These are phyloP conservation scores for Trichaptum fuscoviolaceum DNA, from an alignment of 768 basidiomycete species.

Conservation along the genomic window DNA sequence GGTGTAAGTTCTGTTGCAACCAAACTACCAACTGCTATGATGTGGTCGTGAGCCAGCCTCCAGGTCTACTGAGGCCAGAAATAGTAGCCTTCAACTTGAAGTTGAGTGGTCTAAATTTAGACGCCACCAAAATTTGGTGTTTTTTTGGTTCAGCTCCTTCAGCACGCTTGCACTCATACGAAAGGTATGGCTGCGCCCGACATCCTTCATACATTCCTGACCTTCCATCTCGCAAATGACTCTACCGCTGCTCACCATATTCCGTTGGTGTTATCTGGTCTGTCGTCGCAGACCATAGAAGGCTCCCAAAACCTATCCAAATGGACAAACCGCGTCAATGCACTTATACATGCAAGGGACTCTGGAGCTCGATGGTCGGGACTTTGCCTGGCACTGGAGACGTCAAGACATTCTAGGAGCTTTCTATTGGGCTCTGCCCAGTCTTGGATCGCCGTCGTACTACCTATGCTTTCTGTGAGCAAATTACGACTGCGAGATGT, in stretches of 20 bases:
- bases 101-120: not conserved
- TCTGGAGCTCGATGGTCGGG: constrained; percentile 78
- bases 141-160: no score
- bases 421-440: constrained; percentile 68
- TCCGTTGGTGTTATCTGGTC: constrained; percentile 50
- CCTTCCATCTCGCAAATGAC: constrained; percentile 70
- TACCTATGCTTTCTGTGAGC: constrained; percentile 71
- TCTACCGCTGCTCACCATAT: constrained; percentile 51
- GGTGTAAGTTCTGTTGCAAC: not conserved
- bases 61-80: not conserved
- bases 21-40: not conserved
- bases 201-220: constrained; percentile 50
- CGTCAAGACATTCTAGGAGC: constrained; percentile 49
- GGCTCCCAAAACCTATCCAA: constrained; percentile 67
- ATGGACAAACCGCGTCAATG: constrained; percentile 70
- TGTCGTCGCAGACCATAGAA: constrained; percentile 46
- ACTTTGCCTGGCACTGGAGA: constrained; percentile 66
- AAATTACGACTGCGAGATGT: constrained; percentile 17
- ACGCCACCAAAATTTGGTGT: not conserved
- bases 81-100: not conserved
- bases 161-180: not conserved
- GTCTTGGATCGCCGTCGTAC: constrained; percentile 59
- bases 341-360: constrained; percentile 74
- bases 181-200: constrained; percentile 23
- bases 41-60: not conserved